phyloP scores from a whole-genome alignment of 2,329 filamentous ascomycete genomes.

The Talaromyces atroroseus region DNA sequence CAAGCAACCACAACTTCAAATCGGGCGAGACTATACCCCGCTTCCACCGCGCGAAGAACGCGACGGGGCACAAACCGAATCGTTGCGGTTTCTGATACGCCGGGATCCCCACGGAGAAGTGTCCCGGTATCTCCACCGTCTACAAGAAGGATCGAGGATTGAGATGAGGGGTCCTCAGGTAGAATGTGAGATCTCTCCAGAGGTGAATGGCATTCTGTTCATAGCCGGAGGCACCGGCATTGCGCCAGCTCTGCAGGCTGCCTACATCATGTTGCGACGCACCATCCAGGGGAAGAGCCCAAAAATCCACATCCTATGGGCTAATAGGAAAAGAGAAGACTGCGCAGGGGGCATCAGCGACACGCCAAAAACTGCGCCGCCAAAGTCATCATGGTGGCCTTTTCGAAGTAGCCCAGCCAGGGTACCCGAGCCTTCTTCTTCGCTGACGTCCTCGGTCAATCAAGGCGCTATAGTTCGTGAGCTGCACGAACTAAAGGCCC shows the following conservation, averaged over 20 bases:
- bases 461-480: slow-evolving; percentile 51
- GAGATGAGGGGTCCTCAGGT: slow-evolving; percentile 73
- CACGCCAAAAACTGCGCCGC: slow-evolving; percentile 22
- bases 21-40: slow-evolving; percentile 86
- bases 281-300: slow-evolving; percentile 28
- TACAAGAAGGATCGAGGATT: slow-evolving; percentile 59
- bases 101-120: slow-evolving; percentile 76
- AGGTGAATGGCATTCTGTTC: slow-evolving; percentile 63
- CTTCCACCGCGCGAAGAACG: slow-evolving; percentile 53
- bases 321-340: slow-evolving; percentile 62
- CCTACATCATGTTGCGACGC: slow-evolving; percentile 50
- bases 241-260: slow-evolving; percentile 79
- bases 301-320: slow-evolving; percentile 73
- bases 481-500: slow-evolving; percentile 57
- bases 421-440: not conserved
- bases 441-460: slow-evolving; percentile 10
- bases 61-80: slow-evolving; percentile 23
- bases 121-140: slow-evolving; percentile 68
- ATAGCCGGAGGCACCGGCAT: slow-evolving; percentile 90
- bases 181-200: slow-evolving; percentile 58
- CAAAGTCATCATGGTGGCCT: slow-evolving; percentile 26
- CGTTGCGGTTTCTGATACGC: slow-evolving; percentile 71
- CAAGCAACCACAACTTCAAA: slow-evolving; percentile 91
- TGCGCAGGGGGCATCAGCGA: slow-evolving; percentile 57
- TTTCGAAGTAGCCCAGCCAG: slow-evolving; percentile 14